Conservation (phyloP, 345 rosid species). For the Carallia pectinifolia region DNA sequence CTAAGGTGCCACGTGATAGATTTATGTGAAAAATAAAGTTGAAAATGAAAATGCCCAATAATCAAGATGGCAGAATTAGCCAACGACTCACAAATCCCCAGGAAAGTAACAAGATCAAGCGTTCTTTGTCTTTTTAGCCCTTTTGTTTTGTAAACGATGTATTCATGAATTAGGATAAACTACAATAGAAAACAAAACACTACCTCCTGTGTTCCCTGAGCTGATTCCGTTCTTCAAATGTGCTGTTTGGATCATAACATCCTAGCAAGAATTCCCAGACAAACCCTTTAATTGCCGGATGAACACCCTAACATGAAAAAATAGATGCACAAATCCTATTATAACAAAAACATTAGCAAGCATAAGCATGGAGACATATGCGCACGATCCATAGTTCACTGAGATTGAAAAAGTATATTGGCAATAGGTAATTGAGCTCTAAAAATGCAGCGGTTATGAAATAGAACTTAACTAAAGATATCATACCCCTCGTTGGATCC, state of each 20-base stretch:
- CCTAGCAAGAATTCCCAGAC: conserved; percentile 97
- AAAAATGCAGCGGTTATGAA: not conserved
- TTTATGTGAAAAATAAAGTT: conserved; percentile 6
- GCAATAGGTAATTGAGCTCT: too few species aligned
- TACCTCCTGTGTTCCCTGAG: conserved; percentile 74
- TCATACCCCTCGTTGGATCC: conserved; percentile 91
- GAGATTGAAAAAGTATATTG: too few species aligned
- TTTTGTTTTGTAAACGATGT: not conserved
- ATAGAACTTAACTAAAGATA: not conserved
- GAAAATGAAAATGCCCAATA: too few species aligned
- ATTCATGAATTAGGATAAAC: not conserved
- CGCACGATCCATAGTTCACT: too few species aligned
- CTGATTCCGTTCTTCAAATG: conserved; percentile 61
- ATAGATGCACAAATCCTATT: too few species aligned
- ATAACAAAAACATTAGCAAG: too few species aligned
- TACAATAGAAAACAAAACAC: not conserved
- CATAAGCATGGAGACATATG: too few species aligned
- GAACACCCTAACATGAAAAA: conserved; percentile 65
- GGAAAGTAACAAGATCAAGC: too few species aligned
- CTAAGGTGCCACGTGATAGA: conserved; percentile 37
- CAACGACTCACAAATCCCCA: too few species aligned
- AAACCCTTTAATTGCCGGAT: conserved; percentile 81
- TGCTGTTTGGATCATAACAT: conserved; percentile 92
- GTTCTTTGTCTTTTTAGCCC: not conserved
- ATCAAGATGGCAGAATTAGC: too few species aligned